phyloP scores from a whole-genome alignment of 1,284 basidiomycete species.

The Xanthoconium separans region DNA sequence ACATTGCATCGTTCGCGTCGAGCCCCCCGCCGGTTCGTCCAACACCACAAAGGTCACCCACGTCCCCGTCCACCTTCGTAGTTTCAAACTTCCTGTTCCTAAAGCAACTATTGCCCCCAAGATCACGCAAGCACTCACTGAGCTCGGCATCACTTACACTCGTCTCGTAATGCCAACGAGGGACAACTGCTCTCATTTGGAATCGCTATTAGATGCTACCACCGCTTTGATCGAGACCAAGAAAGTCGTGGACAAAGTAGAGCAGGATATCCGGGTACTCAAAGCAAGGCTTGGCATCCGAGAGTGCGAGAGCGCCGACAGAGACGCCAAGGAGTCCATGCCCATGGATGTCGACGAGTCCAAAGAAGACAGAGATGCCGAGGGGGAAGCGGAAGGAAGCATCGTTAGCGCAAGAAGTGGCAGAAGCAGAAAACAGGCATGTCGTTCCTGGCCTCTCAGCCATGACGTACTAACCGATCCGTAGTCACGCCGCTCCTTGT shows the following conservation, averaged over 20 bases:
- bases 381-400: conserved; percentile 54
- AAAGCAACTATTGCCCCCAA: conserved; percentile 73
- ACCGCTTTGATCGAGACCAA: conserved; percentile 81
- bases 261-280: conserved; percentile 77
- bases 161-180: conserved; percentile 91
- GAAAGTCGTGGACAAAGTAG: conserved; percentile 81
- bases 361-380: conserved; percentile 35
- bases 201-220: conserved; percentile 71
- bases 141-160: conserved; percentile 72
- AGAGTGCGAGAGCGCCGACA: conserved; percentile 42
- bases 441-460: conserved; percentile 19
- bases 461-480: neutral
- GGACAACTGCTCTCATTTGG: conserved; percentile 71
- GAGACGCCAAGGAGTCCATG: conserved; percentile 29
- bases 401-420: conserved; percentile 53
- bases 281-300: conserved; percentile 65
- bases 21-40: conserved; percentile 51
- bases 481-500: conserved; percentile 60
- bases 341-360: conserved; percentile 40
- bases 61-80: conserved; percentile 76
- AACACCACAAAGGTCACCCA: conserved; percentile 70
- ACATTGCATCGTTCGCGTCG: conserved; percentile 75
- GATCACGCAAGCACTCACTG: conserved; percentile 71
- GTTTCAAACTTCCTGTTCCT: conserved; percentile 76
- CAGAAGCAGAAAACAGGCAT: conserved; percentile 58